Conservation (phyloP, 2,329 filamentous ascomycete genomes). For the Boeremia lycopersici region DNA sequence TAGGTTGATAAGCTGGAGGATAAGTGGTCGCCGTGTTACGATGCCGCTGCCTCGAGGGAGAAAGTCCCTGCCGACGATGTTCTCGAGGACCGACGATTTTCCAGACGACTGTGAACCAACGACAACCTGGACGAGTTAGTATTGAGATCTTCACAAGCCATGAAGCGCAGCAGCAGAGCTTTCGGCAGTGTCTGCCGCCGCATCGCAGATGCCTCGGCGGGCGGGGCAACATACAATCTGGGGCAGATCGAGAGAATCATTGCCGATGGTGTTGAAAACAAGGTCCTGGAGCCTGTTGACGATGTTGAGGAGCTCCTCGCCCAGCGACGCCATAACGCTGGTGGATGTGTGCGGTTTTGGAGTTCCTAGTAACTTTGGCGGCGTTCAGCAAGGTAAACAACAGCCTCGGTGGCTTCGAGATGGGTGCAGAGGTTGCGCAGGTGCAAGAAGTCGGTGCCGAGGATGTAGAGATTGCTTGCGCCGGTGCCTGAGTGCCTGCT, state of each 20-base stretch:
- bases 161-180: constrained; percentile 11
- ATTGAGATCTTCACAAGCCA: constrained; percentile 6
- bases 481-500: constrained; percentile 16
- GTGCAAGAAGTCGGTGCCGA: constrained; percentile 13
- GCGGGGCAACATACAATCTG: constrained; percentile 87
- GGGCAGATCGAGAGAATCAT: constrained; percentile 94
- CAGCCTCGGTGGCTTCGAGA: constrained; percentile 14
- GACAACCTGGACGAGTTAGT: constrained; percentile 72
- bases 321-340: constrained; percentile 81
- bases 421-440: constrained; percentile 13
- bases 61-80: constrained; percentile 97
- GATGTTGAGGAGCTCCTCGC: constrained; percentile 91
- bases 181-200: constrained; percentile 15
- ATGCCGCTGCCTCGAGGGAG: constrained; percentile 95
- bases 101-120: constrained; percentile 98
- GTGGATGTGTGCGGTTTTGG: constrained; percentile 20
- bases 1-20: constrained; percentile 97
- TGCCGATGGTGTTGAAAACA: constrained; percentile 99
- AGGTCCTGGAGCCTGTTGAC: constrained; percentile 99
- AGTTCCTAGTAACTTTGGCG: constrained; percentile 22
- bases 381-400: constrained; percentile 32
- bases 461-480: constrained; percentile 6
- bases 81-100: constrained; percentile 98
- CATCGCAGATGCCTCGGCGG: constrained; percentile 16
- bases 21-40: constrained; percentile 90